These are phyloP conservation scores for Triticum aestivum DNA, from an alignment of 176 grass and related monocot genomes.

Conservation along the genomic window DNA sequence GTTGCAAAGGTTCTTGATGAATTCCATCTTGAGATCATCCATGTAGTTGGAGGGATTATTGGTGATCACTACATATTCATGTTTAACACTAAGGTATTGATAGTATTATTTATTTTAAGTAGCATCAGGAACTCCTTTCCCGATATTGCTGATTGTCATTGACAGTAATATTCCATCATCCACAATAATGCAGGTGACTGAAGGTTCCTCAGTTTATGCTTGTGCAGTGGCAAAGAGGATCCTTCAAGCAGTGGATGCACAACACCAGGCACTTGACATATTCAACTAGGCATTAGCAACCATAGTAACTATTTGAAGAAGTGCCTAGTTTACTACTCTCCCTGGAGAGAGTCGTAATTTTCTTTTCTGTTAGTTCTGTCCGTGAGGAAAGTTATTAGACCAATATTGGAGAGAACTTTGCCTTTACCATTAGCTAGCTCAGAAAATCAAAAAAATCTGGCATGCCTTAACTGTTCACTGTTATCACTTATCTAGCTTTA, in stretches of 20 bases:
- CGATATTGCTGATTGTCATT: background rate
- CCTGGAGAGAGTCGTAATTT: background rate
- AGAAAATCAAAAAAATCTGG: background rate
- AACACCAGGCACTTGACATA: constrained; percentile 29
- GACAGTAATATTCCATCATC: constrained; percentile 11
- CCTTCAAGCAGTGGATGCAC: constrained; percentile 58
- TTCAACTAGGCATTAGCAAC: constrained; percentile 30
- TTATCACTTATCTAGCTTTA: constrained; percentile 20
- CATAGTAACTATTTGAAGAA: constrained; percentile 6
- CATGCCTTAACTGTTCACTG: constrained; percentile 8
- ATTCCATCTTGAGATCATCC: constrained; percentile 67
- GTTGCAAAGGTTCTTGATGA: constrained; percentile 70
- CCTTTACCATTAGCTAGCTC: constrained; percentile 28
- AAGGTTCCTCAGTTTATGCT: constrained; percentile 80
- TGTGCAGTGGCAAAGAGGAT: constrained; percentile 70
- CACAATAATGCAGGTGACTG: constrained; percentile 46
- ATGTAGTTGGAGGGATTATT: constrained; percentile 66
- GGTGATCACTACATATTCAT: constrained; percentile 90
- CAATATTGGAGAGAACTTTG: constrained; percentile 6
- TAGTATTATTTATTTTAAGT: background rate
- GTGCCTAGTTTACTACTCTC: background rate
- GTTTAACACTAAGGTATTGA: constrained; percentile 84
- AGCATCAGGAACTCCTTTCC: background rate
- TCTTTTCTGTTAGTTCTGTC: constrained; percentile 27
- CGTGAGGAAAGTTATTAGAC: constrained; percentile 12